Evolutionary conservation across 1,284 basidiomycete genomes (phyloP), one percentile per base, ranked within the genome.

Genomic region (Grifola frondosa): DNA sequence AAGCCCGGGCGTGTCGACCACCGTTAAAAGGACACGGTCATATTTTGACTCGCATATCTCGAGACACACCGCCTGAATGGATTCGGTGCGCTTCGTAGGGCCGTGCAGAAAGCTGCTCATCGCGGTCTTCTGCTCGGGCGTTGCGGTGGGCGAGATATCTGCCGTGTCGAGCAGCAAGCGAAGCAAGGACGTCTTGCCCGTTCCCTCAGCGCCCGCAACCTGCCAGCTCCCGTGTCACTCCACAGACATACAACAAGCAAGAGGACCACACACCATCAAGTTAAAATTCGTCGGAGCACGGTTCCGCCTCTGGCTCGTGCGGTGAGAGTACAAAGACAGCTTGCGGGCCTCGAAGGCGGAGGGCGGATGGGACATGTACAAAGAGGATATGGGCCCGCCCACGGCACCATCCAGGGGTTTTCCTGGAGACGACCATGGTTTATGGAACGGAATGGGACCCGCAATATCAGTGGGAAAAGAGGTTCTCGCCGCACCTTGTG

Each of bases 1-100:
- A 39, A 91, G 67, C 4, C 88, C 88, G 21, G 87, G 87, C 2
- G 89, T 91, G 57, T 91, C 88, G 50, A 89, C 83, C 42, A 87
- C 84, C 15, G 83, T 84, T 52, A 91, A 73, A 17, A 82, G 63
- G 30, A 90, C 67, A 30, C 87, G 73, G 60, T 91, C 89, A 54
- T 81, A 85, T 49, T 78, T 78, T 40, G 84, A 84, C 65, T 91
- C 87, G 72, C 77, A 82, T 42, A 90, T 86, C 65, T 91, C 88
- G 30, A 88, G 68, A 49, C 78, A 81, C 1, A 81, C 81, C 0
- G 80, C 77, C 48, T 80, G 68, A 31, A 91, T 82, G 3, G 66
- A 50, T 43, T 74, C 71, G 6, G 88, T 90, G 9, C 72, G 63
- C 58, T 80, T 82, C 30, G 75, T 66, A 10, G 71, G 59, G 23